These are phyloP conservation scores for Irpex lacteus DNA, from an alignment of 1,284 basidiomycete genomes.

Conservation along the genomic window DNA sequence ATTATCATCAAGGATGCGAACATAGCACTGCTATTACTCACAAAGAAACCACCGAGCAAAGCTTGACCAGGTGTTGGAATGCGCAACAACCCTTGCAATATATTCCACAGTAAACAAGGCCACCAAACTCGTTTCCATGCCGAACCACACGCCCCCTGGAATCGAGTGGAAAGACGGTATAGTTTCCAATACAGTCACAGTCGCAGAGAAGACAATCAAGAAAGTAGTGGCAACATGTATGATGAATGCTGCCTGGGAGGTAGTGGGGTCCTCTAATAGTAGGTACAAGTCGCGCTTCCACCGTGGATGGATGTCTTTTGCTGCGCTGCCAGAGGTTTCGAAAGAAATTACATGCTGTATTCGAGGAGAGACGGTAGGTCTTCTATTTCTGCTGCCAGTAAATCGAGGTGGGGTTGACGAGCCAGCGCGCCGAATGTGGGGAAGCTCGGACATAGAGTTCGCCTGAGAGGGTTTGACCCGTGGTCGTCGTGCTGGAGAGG, in stretches of 20 bases:
- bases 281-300: slow-evolving; percentile 60
- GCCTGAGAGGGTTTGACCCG: not conserved
- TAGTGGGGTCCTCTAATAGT: slow-evolving; percentile 67
- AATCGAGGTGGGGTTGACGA: slow-evolving; percentile 1
- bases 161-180: slow-evolving; percentile 78
- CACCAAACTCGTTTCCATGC: slow-evolving; percentile 74
- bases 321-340: slow-evolving; percentile 20
- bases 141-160: slow-evolving; percentile 75
- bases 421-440: slow-evolving; percentile 4
- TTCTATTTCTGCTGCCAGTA: slow-evolving; percentile 2
- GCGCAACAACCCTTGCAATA: slow-evolving; percentile 58
- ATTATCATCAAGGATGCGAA: slow-evolving; percentile 1
- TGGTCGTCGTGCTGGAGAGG: not conserved
- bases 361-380: slow-evolving; percentile 3
- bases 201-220: slow-evolving; percentile 67
- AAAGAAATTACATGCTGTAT: slow-evolving; percentile 18
- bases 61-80: slow-evolving; percentile 61
- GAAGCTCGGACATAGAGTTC: not conserved
- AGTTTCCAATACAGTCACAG: slow-evolving; percentile 84
- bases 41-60: slow-evolving; percentile 66
- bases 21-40: slow-evolving; percentile 35
- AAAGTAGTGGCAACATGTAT: slow-evolving; percentile 61
- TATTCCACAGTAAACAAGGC: slow-evolving; percentile 84
- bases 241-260: slow-evolving; percentile 63
- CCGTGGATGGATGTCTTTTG: slow-evolving; percentile 40